Evolutionary conservation across 129 eudicot genomes (phyloP), one percentile per base, ranked within the genome.

Genomic region (Lonicera japonica): DNA sequence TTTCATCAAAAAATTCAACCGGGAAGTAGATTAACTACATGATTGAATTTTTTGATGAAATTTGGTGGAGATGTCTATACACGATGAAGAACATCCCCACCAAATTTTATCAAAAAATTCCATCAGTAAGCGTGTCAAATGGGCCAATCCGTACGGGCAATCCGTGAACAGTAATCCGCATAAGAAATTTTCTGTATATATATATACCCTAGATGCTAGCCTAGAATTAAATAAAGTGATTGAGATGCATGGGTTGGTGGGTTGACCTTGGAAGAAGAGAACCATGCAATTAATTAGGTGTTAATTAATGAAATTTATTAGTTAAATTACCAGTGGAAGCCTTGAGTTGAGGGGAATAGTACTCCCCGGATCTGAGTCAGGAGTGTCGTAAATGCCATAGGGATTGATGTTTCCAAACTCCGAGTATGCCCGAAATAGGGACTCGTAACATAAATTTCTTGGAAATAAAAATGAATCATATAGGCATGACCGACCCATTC

Each of bases 381-480:
- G 80, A 36, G 67, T 22, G 19, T 80, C 78, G 29, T 86, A 82
- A 43, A 82, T 86, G 60, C 75, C 84, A 51, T 82, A 82, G 68
- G 87, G 87, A 69, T 86, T 86, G 73, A 82, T 82, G 72, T 79
- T 71, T 25, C 95, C 95, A 23, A 86, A 79, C 53, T 86, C 84
- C 0, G 82, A 69, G 47, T 82, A 86, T 0, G 86, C 95, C 12
- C 67, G 59, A 46, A 67, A 51, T 21, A 86, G 77, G 8, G 86
- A 81, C 16, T 52, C 25, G 69, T 71, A 73, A 60, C 89, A 86
- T 15, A 54, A 71, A 25, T 67, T 61, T 13, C 69, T 60, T 1
- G 95, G 89, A 57, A 79, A 79, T 60, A 86, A 61, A 56, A 82
- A 82, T 29, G 95, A 86, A 54, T 77, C 86, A 25, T 64, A 61